A percentile compares a stretch with the other conserved stretches of the same genome.
Conservation (phyloP, 495 filamentous ascomycete species). For the Hypoxylon fragiforme region DNA sequence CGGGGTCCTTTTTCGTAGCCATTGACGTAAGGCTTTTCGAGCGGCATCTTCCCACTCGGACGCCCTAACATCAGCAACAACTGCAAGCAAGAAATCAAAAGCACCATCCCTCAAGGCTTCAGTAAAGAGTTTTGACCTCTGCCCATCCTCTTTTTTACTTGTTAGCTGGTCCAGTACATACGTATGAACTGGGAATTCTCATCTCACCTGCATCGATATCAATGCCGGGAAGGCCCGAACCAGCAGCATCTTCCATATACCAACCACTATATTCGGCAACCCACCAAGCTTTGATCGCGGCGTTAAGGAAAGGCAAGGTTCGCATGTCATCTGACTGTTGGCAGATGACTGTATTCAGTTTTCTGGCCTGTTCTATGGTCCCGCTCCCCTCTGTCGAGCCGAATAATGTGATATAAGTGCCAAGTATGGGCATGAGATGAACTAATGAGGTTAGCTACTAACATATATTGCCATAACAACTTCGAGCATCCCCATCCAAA, state of each 20-base stretch:
- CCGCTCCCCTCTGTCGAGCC: constrained; percentile 68
- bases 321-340: constrained; percentile 67
- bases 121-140: constrained; percentile 70
- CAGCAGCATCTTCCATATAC: constrained; percentile 70
- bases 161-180: constrained; percentile 25
- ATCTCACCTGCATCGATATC: constrained; percentile 51
- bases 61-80: constrained; percentile 73
- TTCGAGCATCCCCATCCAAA: not conserved
- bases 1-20: constrained; percentile 76
- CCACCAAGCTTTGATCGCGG: constrained; percentile 78
- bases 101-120: constrained; percentile 85
- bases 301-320: constrained; percentile 72
- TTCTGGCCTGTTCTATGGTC: constrained; percentile 64
- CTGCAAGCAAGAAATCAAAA: constrained; percentile 84
- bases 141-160: constrained; percentile 57
- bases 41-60: constrained; percentile 80
- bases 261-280: constrained; percentile 88
- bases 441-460: constrained; percentile 50
- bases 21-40: constrained; percentile 70
- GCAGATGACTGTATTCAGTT: constrained; percentile 68
- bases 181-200: constrained; percentile 1
- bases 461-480: not conserved
- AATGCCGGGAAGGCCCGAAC: constrained; percentile 55
- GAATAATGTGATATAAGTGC: constrained; percentile 70
- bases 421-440: constrained; percentile 78